Base-by-base conservation (phyloP, 2,329 filamentous ascomycete species). In the Knufia fluminis region DNA sequence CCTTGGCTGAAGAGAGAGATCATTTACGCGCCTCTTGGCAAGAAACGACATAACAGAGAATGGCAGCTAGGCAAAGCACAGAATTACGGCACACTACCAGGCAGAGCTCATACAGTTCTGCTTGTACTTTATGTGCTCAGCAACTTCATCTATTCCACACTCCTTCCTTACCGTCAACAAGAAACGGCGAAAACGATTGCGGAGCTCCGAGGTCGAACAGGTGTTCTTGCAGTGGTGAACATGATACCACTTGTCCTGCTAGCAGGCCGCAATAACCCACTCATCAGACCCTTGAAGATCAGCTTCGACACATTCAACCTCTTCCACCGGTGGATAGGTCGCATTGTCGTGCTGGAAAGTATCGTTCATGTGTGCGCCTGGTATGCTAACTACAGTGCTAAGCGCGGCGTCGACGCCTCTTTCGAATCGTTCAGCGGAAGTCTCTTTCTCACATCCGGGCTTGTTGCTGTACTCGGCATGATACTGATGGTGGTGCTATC, bases 301-400 rank as follows among this genome's bases (percentile, higher is more conserved):
- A 91, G 86, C 66, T 98, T 96, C 69, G 92, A 97, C 66, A 94
- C 90, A 0, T 97, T 94, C 75, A 97, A 97, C 65, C 80, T 92
- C 7, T 71, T 92, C 45, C 87, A 94, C 66, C 79, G 87, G 56
- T 94, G 86, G 86, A 78, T 87, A 54, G 87, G 86, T 23, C 78
- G 87, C 22, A 79, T 90, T 38, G 78, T 86, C 22, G 78, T 86
- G n/a, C 47, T 84, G 2, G 84, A 92, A 64, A 69, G 78, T 14
- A 59, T 88, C 44, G 71, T 84, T 7, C 88, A 94, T 66, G 85
- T 83, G 7, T 58, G 76, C 20, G 80, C 82, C 31, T 98, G 91
- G 90, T 72, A 80, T 17, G 77, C 85, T 59, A 92, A 94, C 55
- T 83, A 82, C 51, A 68, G 82, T 17, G 74, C 78, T 8, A 81